These are phyloP conservation scores for Saccharomycopsis vini DNA, from an alignment of 805 yeast species.

Conservation along the genomic window DNA sequence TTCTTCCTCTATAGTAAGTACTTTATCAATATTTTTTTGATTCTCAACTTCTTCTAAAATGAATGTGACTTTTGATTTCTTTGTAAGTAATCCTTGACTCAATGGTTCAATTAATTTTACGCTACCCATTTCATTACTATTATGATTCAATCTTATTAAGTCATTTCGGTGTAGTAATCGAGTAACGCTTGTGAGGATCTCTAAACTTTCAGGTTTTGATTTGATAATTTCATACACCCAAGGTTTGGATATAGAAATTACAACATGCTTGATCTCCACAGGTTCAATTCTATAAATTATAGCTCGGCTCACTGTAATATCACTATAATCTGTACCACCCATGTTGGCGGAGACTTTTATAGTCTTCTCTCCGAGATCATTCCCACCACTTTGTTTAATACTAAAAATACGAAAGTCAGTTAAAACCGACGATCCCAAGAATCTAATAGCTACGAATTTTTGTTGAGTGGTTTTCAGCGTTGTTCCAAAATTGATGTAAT, in stretches of 20 bases:
- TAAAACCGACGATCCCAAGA: conserved; percentile 2
- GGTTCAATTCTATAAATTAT: not conserved
- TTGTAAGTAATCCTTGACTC: conserved; percentile 50
- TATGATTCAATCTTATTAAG: conserved; percentile 35
- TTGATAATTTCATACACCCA: not conserved
- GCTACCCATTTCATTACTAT: conserved; percentile 33
- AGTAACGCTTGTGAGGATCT: too few species aligned
- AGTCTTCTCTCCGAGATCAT: too few species aligned
- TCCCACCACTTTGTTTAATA: too few species aligned
- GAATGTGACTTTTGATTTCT: conserved; percentile 44
- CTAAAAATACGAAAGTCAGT: conserved; percentile 9
- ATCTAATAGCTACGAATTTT: conserved; percentile 12
- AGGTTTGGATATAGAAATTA: conserved; percentile 6
- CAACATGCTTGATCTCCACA: not conserved
- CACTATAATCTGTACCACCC: too few species aligned
- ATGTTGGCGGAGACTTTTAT: too few species aligned
- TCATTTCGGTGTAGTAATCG: conserved; percentile 27
- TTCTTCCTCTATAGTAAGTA: not conserved
- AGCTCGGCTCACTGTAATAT: not conserved
- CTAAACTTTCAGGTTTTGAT: too few species aligned
- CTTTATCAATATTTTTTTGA: not conserved
- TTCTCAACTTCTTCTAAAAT: conserved; percentile 28
- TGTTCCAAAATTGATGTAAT: not conserved
- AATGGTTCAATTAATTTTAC: conserved; percentile 64
- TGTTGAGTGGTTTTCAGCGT: too few species aligned